Evolutionary conservation across 2,329 filamentous ascomycete species (phyloP).

Genomic region (Cladosporium sphaerospermum): DNA sequence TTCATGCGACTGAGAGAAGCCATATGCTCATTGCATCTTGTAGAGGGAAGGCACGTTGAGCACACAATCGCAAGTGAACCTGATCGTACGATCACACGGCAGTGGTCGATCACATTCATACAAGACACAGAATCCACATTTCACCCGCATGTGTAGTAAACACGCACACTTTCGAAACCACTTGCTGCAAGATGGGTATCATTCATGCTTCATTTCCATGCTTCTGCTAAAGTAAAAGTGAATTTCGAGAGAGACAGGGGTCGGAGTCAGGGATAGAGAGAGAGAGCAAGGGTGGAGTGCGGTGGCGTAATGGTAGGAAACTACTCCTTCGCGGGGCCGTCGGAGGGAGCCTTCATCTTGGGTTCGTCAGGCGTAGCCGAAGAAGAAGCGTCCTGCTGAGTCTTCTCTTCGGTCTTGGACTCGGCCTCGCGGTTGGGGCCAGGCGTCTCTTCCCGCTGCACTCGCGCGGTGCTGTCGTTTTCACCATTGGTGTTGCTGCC

Average conservation of each 20-base stretch:
- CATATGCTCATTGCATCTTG: no score
- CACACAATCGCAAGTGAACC: no score
- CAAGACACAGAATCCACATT: neutral
- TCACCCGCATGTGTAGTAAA: neutral
- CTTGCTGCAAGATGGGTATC: constrained; percentile 13
- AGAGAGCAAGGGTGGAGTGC: neutral
- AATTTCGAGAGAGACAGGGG: neutral
- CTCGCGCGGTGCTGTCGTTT: constrained; percentile 18
- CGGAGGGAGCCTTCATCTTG: constrained; percentile 21
- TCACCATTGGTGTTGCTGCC: constrained; percentile 24
- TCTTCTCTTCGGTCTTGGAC: constrained; percentile 31
- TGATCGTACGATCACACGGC: no score
- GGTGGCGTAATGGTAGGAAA: neutral
- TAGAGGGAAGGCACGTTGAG: no score
- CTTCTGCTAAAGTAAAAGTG: constrained; percentile 5
- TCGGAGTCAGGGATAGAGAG: neutral
- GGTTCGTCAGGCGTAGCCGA: constrained; percentile 22
- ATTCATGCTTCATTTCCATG: constrained; percentile 14
- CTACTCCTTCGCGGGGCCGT: constrained; percentile 15
- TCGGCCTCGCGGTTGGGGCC: constrained; percentile 31
- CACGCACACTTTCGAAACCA: neutral
- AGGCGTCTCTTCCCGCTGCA: constrained; percentile 45
- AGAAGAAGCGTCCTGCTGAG: constrained; percentile 15
- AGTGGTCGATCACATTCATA: no score
- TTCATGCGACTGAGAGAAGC: no score